Conservation (phyloP, 345 rosid genomes). For the Combretum micranthum region DNA sequence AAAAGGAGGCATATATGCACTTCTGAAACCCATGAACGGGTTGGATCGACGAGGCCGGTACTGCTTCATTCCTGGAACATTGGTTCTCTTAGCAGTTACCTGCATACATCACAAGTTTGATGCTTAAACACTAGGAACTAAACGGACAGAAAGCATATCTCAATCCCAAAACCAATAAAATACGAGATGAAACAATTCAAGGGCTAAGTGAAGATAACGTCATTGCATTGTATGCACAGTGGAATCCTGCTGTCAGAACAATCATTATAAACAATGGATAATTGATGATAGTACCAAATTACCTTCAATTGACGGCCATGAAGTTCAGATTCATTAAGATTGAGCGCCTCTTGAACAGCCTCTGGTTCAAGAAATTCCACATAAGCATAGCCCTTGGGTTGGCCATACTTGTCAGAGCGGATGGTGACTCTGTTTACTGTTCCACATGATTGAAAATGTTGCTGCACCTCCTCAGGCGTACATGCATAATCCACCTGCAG, state of each 20-base stretch:
- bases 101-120: slow-evolving; percentile 5
- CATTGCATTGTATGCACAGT: background rate
- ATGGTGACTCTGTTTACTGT: slow-evolving; percentile 68
- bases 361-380: slow-evolving; percentile 64
- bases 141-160: background rate
- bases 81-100: slow-evolving; percentile 65
- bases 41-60: slow-evolving; percentile 45
- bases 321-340: slow-evolving; percentile 59
- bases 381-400: slow-evolving; percentile 75
- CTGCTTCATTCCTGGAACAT: slow-evolving; percentile 76
- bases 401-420: slow-evolving; percentile 65
- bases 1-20: slow-evolving; percentile 35
- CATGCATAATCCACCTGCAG: slow-evolving; percentile 66
- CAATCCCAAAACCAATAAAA: too few species aligned
- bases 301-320: slow-evolving; percentile 77
- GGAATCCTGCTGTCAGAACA: background rate
- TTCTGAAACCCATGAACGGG: slow-evolving; percentile 35
- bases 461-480: slow-evolving; percentile 80
- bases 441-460: slow-evolving; percentile 71
- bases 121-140: background rate
- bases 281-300: background rate
- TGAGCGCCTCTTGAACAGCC: slow-evolving; percentile 61
- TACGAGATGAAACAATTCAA: too few species aligned
- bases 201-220: too few species aligned
- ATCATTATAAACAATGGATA: background rate